These are phyloP conservation scores for Chamaenerion angustifolium DNA, from an alignment of 345 rosid genomes.

Conservation along the genomic window DNA sequence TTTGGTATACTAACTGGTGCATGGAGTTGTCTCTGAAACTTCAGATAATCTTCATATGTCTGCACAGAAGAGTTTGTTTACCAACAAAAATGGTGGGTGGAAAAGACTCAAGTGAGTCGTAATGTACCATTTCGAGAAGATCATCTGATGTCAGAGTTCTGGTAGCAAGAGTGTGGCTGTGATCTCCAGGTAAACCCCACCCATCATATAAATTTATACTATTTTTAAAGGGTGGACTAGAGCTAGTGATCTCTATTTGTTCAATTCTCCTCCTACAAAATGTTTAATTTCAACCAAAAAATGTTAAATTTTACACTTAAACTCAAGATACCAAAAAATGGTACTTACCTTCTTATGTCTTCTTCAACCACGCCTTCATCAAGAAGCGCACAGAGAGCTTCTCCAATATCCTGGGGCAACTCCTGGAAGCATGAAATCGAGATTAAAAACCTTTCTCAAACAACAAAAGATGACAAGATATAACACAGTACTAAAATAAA, in stretches of 20 bases:
- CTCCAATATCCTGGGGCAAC: constrained; percentile 74
- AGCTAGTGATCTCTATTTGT: too few species aligned
- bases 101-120: too few species aligned
- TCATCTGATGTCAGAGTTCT: constrained; percentile 74
- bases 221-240: too few species aligned
- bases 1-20: constrained; percentile 45
- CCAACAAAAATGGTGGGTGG: background rate
- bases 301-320: too few species aligned
- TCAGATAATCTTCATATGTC: constrained; percentile 93
- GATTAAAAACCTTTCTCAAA: constrained; percentile 1
- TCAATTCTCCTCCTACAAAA: too few species aligned
- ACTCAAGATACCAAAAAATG: too few species aligned
- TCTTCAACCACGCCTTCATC: constrained; percentile 45
- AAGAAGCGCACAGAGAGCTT: constrained; percentile 84
- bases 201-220: constrained; percentile 18
- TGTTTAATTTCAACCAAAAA: background rate
- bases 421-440: constrained; percentile 35
- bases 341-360: constrained; percentile 31
- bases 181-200: constrained; percentile 64
- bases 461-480: constrained; percentile 1
- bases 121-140: constrained; percentile 77
- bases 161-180: constrained; percentile 75
- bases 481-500: constrained; percentile 13
- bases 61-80: constrained; percentile 24
- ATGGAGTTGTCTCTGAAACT: constrained; percentile 48